Base-by-base conservation (phyloP, 345 rosid species). In the Excoecaria agallocha region DNA sequence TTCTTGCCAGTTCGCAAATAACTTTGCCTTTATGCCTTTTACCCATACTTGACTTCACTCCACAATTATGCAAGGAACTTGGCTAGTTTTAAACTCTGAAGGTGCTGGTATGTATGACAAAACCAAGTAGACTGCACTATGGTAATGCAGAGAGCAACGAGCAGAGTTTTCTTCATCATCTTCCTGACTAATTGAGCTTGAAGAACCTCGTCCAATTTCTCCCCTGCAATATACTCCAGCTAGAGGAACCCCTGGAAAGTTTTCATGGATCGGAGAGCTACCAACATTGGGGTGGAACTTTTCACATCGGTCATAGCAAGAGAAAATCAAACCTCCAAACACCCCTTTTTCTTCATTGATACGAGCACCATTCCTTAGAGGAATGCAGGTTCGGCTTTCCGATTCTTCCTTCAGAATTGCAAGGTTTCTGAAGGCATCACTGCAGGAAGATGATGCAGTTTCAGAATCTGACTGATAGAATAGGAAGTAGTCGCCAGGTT, bases 261-360 rank as follows among this genome's bases (percentile, higher is more conserved):
- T 85, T 17, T 64, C 50, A 7, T 24, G 48, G 61, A 85, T 75
- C 12, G 87, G 87, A 35, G 41, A 71, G 65, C 72, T 69, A 4
- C 77, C 78, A 68, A 19, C 72, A 8, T 45, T 15, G 4, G 57
- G 50, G 1, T 22, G 30, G 63, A 77, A 55, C 46, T 52, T 20
- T 25, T 61, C 74, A 1, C 73, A 69, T 2, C 77, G 73, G 48
- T 3, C 39, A 41, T 48, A 67, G 68, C 85, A 52, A 61, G 82
- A 74, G 75, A 85, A 80, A 25, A 82, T 77, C 15, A 84, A 60
- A 13, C 85, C 84, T 75, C 85, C 85, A 22, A 82, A 68, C 22
- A 85, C 83, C 39, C 71, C 74, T 12, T 61, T 66, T 30, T 60
- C 58, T 7, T 56, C 46, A 45, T 15, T 66, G 4, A 8, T 22